Percentiles rank a stretch among this genome's conserved stretches.
Evolutionary conservation across 352 stramenopile genomes (phyloP).

Genomic region (Pythium periplocum): DNA sequence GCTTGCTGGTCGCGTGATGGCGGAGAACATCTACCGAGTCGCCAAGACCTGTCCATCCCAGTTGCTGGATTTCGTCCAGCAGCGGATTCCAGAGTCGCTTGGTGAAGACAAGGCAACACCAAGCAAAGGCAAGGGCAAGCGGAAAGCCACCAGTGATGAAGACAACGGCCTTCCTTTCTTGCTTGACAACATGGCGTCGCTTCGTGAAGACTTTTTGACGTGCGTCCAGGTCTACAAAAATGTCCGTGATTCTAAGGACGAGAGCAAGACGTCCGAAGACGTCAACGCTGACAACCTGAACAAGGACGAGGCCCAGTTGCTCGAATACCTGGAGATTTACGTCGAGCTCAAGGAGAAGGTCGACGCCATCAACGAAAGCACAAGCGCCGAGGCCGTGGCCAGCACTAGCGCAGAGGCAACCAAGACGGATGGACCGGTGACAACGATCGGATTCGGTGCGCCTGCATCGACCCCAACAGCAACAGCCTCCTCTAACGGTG

Average conservation of each 20-base stretch:
- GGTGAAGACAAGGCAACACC: conserved; percentile 14
- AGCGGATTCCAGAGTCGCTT: conserved; percentile 41
- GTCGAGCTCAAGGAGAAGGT: conserved; percentile 85
- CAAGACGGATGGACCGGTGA: conserved; percentile 28
- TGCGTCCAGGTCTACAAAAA: conserved; percentile 34
- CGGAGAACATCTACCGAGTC: conserved; percentile 71
- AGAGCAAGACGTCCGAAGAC: conserved; percentile 7
- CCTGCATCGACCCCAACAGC: conserved; percentile 12
- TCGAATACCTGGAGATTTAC: conserved; percentile 85
- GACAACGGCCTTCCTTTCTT: conserved; percentile 39
- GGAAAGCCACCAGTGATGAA: conserved; percentile 32
- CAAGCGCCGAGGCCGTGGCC: conserved; percentile 16
- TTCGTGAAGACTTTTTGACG: conserved; percentile 55
- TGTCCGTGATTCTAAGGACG: conserved; percentile 16
- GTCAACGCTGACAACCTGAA: conserved; percentile 17
- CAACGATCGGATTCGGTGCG: conserved; percentile 67
- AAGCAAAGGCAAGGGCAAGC: conserved; percentile 67
- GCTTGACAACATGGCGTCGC: conserved; percentile 36
- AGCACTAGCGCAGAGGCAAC: conserved; percentile 2
- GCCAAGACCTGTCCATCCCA: conserved; percentile 29
- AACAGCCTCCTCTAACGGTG: not conserved
- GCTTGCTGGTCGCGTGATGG: conserved; percentile 73
- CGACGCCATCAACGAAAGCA: conserved; percentile 62
- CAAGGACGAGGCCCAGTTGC: conserved; percentile 40
- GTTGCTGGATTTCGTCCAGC: conserved; percentile 44